Conservation (phyloP, 805 yeast species). For the Ogataea polymorpha region DNA sequence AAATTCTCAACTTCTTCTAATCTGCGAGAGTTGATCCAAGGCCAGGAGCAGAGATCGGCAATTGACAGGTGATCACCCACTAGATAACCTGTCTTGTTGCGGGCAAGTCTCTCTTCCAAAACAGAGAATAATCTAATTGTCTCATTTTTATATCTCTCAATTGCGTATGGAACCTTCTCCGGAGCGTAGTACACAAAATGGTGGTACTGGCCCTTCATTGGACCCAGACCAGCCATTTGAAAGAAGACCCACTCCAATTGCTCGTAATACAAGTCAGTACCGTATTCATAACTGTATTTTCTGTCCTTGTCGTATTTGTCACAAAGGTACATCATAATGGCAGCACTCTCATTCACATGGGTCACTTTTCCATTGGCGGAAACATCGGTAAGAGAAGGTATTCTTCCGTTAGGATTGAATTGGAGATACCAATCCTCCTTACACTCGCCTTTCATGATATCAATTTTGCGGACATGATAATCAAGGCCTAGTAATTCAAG, state of each 20-base stretch:
- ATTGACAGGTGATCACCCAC: conserved; percentile 58
- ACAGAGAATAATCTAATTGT: conserved; percentile 53
- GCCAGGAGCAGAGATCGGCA: conserved; percentile 52
- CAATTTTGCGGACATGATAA: conserved; percentile 41
- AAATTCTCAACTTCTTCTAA: conserved; percentile 36
- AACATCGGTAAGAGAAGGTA: conserved; percentile 50
- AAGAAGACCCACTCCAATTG: conserved; percentile 52
- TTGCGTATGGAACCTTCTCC: conserved; percentile 54
- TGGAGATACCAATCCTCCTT: conserved; percentile 56
- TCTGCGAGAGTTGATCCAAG: conserved; percentile 40
- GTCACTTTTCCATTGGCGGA: conserved; percentile 40
- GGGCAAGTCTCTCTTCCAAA: conserved; percentile 45
- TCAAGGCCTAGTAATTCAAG: conserved; percentile 42
- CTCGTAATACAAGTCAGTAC: conserved; percentile 46
- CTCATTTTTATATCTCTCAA: conserved; percentile 49
- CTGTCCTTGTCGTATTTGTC: conserved; percentile 57
- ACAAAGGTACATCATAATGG: conserved; percentile 56
- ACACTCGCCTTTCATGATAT: conserved; percentile 42
- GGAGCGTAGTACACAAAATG: conserved; percentile 45
- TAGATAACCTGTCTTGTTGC: conserved; percentile 49
- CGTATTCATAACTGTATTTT: conserved; percentile 40
- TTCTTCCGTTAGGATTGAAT: conserved; percentile 60
- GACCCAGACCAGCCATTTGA: conserved; percentile 59
- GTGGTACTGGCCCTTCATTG: conserved; percentile 59
- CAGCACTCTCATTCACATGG: conserved; percentile 56